Evolutionary conservation across 176 grass and related monocot species (phyloP).

Genomic region (Cocos nucifera): DNA sequence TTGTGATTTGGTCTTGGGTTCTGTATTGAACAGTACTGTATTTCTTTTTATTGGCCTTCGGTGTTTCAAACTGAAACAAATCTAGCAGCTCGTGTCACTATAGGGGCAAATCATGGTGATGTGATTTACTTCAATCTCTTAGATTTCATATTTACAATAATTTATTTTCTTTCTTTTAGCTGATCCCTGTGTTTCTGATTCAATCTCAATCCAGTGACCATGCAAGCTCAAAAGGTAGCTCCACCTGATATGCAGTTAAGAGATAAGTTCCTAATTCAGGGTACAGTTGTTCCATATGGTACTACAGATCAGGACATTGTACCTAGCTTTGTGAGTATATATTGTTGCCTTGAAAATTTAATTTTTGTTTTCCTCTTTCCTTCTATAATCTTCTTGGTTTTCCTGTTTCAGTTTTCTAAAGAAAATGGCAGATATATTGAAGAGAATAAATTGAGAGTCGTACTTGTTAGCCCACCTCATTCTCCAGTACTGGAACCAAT

Average conservation of each 20-base stretch:
- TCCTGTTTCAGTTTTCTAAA: constrained; percentile 73
- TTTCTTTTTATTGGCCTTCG: too few relatives aligned
- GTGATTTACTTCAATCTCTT: too few relatives aligned
- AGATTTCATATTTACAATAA: too few relatives aligned
- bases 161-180: too few relatives aligned
- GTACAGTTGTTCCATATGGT: constrained; percentile 75
- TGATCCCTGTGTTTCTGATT: background rate
- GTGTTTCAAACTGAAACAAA: too few relatives aligned
- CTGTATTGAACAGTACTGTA: too few relatives aligned
- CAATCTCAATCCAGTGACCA: constrained; percentile 60
- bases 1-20: too few relatives aligned
- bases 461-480: constrained; percentile 59
- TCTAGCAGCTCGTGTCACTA: too few relatives aligned
- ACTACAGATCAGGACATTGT: constrained; percentile 74
- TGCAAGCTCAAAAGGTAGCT: constrained; percentile 77
- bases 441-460: constrained; percentile 90
- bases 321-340: constrained; percentile 81
- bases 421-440: constrained; percentile 83
- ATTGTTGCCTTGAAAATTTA: background rate
- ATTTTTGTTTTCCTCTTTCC: constrained; percentile 11
- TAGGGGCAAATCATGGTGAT: too few relatives aligned
- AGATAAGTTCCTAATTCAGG: constrained; percentile 96
- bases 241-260: constrained; percentile 98
- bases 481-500: constrained; percentile 30
- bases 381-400: constrained; percentile 2